Conservation (phyloP, 495 filamentous ascomycete species). For the Rhypophila decipiens region DNA sequence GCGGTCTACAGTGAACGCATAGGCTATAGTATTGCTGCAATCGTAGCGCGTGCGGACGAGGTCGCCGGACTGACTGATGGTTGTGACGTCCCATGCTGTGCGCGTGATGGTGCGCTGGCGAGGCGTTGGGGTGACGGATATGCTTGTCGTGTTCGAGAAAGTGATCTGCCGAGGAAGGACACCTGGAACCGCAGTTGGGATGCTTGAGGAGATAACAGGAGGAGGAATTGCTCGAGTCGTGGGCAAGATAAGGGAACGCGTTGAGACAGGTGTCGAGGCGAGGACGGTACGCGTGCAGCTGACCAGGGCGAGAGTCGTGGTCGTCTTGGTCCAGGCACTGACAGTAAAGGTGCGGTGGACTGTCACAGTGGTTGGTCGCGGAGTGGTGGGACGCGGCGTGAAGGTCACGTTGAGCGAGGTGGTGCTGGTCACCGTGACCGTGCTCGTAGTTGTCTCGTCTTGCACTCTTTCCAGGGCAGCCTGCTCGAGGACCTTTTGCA, state of each 20-base stretch:
- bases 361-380: not conserved
- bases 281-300: slow-evolving; percentile 14
- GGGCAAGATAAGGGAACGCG: no score
- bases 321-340: slow-evolving; percentile 7
- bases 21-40: slow-evolving; percentile 5
- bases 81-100: slow-evolving; percentile 4
- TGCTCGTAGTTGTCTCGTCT: not conserved
- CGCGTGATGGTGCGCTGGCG: not conserved
- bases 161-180: slow-evolving; percentile 2
- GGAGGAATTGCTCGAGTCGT: no score
- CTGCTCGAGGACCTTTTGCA: not conserved
- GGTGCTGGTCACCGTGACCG: not conserved
- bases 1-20: slow-evolving; percentile 8
- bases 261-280: not conserved
- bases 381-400: slow-evolving; percentile 1
- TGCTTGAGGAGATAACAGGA: no score
- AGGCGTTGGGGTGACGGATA: not conserved
- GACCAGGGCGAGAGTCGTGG: slow-evolving; percentile 1
- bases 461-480: not conserved
- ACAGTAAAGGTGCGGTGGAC: slow-evolving; percentile 10
- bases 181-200: no score
- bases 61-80: slow-evolving; percentile 3
- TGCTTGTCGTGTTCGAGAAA: not conserved
- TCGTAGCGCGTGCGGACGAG: slow-evolving; percentile 5
- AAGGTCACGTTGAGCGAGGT: slow-evolving; percentile 4